Base-by-base conservation (phyloP, 129 eudicot species). In the Oenanthe sinensis region DNA sequence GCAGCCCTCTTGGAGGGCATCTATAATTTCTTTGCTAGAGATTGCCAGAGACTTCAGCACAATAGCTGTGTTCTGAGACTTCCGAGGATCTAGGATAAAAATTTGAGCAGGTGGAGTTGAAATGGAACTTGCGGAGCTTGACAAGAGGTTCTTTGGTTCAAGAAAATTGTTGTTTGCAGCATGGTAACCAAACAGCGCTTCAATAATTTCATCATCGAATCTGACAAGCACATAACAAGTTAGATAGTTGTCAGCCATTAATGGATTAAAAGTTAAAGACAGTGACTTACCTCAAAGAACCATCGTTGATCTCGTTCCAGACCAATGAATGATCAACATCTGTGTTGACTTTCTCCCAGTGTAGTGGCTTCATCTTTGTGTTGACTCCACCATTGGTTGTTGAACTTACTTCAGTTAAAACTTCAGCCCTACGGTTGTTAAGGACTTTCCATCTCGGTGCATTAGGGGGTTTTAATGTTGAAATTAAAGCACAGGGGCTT, bases 281-380 rank as follows among this genome's bases (percentile, higher is more conserved):
- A 37, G 26, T 12, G 2, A 28, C 71, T 83, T 80, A 90, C 97
- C 86, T 81, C 63, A 92, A 87, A 58, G 96, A 93, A 43, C 98
- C 92, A 30, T 86, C 92, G 28, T 83, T 81, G 76, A 93, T 87
- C 60, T 93, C 96, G n/a, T 92, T 80, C 96, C 98, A 93, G 33
- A 93, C 96, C 63, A 88, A 84, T 7, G 98, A 93, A 82, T 93
- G 92, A 80, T 93, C 98, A 71, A 88, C 88, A 79, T 90, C 89
- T 5, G 92, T 82, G 11, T 81, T 65, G 55, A 93, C 98, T 75
- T 93, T 90, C 80, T 93, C 98, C 98, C 98, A 93, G 74, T 90
- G 90, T 16, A 93, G 81, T n/a, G 98, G 94, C 81, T 87, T 90
- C 88, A 89, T 84, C 81, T 87, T 90, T 79, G 71, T 85, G 12